Evolutionary conservation across 768 basidiomycete species (phyloP), one percentile per base, ranked within the genome.

Genomic region (Erythrobasidium yunnanense): DNA sequence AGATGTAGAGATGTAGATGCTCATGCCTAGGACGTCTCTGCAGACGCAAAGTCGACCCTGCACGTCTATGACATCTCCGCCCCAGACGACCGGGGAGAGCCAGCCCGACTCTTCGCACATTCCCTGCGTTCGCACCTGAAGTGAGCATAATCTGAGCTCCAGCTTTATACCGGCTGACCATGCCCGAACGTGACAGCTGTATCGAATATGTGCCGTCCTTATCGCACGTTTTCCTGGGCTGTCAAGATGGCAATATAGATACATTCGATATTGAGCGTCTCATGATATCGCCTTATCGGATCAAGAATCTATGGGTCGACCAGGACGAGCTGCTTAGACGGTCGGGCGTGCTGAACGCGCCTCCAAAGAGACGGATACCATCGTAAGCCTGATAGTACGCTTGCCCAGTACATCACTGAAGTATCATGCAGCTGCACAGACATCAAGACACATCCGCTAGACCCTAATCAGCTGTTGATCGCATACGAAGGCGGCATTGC

Each of bases 181-280:
- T 51, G 23, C 38, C 56, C 15, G 29, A 25, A 34, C 45, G 20
- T 1, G 25, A 1, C 75, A 85, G 86, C 70, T 83, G 81, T 30
- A 71, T 88, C 47, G 80, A 81, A 3, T 71, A 84, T 15, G 85
- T 85, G 1, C 83, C 88, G 2, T 83, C 83, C 13, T 85, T 87
- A 72, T 81, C 83, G 4, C 87, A 88, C 77, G 85, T 88, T 71
- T 82, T 83, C 73, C 68, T 83, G 42, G 81, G 79, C 15, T 73
- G 82, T 18, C 76, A 80, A 62, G 79, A 80, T 56, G 83, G 83
- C 30, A 83, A 85, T 53, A 80, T 89, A 68, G 81, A 82, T 69
- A 84, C 85, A 1, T 90, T 85, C 73, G 89, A 91, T 73, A 71
- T 90, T n/a, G 77, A 82, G 13, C 85, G 87, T 66, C 78, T 83